phyloP scores from a whole-genome alignment of 2,329 filamentous ascomycete genomes.

The Xylariomycetidae sp. region DNA sequence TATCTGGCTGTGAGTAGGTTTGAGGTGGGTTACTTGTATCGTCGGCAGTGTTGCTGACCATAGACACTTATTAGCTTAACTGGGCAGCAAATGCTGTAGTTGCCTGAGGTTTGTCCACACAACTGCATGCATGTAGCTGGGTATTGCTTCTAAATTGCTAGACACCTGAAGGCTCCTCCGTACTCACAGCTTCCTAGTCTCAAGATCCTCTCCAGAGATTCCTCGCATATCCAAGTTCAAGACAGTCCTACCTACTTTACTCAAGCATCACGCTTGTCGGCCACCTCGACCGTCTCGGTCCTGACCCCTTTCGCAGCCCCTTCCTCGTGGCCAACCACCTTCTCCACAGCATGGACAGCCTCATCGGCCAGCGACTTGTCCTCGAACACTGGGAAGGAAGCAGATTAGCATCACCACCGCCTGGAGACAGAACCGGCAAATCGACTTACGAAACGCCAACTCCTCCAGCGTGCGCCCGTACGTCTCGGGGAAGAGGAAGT shows the following conservation, averaged over 20 bases:
- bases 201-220: no score
- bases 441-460: conserved; percentile 33
- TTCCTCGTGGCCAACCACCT: conserved; percentile 22
- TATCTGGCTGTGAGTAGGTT: no score
- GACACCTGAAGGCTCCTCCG: neutral
- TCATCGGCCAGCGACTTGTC: conserved; percentile 31
- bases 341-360: conserved; percentile 34
- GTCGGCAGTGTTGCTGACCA: no score
- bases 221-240: no score
- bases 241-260: neutral
- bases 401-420: no score
- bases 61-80: no score
- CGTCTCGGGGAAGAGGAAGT: conserved; percentile 80
- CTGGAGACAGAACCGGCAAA: neutral
- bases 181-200: no score
- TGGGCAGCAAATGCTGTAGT: no score
- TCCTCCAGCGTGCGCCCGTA: conserved; percentile 76
- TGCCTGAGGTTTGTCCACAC: no score
- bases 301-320: conserved; percentile 1
- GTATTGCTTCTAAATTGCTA: no score
- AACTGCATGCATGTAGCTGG: no score
- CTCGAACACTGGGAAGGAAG: conserved; percentile 32
- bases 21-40: no score
- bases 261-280: neutral
- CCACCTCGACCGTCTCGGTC: conserved; percentile 2